Base-by-base conservation (phyloP, 75 land plant species). In the Gnetum montanum region DNA sequence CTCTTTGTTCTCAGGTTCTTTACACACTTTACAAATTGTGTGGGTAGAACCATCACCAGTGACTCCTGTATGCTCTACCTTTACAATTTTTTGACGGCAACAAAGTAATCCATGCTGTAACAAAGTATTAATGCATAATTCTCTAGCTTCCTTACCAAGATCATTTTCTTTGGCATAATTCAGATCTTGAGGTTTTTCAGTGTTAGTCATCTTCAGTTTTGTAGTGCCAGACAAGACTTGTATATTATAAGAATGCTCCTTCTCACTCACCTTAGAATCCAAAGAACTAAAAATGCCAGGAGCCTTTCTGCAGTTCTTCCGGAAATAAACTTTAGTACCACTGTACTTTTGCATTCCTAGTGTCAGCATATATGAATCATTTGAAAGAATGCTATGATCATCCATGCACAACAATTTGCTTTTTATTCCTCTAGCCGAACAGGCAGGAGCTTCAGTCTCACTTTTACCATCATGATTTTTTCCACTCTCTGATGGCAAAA, bases 21-120 rank as follows among this genome's bases (percentile, higher is more conserved):
- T 8, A 31, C 63, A 60, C 24, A 4, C 29, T 31, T 51, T 49
- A 60, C 63, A 60, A 12, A 16, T 40, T n/a, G 11, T 3, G 27
- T 38, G 30, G 7, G 19, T 8, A 3, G 8, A 27, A 11, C 60
- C 51, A 58, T 58, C 60, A 45, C 60, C 60, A 16, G 28, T 53
- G 28, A 44, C 31, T 26, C 54, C 60, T 18, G 54, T 50, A 58
- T 45, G 25, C 31, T 52, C 22, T 20, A 31, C 16, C 31, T 31
- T 22, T 52, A 23, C 18, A 19, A 4, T 11, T 33, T 7, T 20
- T 31, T 20, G 37, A 52, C 36, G 33, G 33, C 19, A 52, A 52
- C 55, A 12, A 18, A 30, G 1, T 52, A 7, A 6, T 52, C 36
- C 55, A 20, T 33, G 19, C 20, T 33, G 11, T 24, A 31, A 31